Conservation (phyloP, 2,329 filamentous ascomycete genomes). For the Sordariomycetes sp. region DNA sequence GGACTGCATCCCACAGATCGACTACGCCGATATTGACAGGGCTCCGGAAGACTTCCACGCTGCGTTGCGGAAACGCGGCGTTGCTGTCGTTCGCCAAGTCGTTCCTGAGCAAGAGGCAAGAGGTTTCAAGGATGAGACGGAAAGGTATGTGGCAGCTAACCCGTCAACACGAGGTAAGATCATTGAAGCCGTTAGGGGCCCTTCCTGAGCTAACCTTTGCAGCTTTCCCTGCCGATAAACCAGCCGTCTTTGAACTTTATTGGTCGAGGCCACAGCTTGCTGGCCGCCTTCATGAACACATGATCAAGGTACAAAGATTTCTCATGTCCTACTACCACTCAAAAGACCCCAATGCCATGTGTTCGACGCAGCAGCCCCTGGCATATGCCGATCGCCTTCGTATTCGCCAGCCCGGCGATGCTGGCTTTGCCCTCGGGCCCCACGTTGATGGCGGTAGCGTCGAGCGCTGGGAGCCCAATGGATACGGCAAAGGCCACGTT, state of each 20-base stretch:
- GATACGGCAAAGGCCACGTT: constrained; percentile 52
- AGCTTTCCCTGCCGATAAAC: constrained; percentile 52
- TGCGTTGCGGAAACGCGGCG: constrained; percentile 32
- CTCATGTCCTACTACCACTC: constrained; percentile 38
- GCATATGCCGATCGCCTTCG: constrained; percentile 63
- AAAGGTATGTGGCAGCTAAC: constrained; percentile 58
- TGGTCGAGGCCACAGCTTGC: constrained; percentile 62
- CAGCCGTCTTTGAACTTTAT: constrained; percentile 68
- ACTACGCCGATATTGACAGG: constrained; percentile 33
- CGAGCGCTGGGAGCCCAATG: constrained; percentile 63
- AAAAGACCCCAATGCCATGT: constrained; percentile 1
- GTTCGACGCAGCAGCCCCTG: constrained; percentile 5
- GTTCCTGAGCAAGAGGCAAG: constrained; percentile 54
- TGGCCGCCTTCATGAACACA: constrained; percentile 56
- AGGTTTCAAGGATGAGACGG: constrained; percentile 53
- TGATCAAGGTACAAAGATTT: constrained; percentile 51
- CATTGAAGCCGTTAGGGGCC: no score
- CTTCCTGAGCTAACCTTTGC: no score
- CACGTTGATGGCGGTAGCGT: constrained; percentile 68
- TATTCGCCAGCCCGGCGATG: constrained; percentile 63
- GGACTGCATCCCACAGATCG: constrained; percentile 41
- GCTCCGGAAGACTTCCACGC: constrained; percentile 22
- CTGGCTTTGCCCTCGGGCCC: constrained; percentile 61
- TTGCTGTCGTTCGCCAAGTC: constrained; percentile 55
- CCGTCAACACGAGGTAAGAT: constrained; percentile 42